Base-by-base conservation (phyloP, 2,329 filamentous ascomycete genomes). In the Anisogramma anomala region DNA sequence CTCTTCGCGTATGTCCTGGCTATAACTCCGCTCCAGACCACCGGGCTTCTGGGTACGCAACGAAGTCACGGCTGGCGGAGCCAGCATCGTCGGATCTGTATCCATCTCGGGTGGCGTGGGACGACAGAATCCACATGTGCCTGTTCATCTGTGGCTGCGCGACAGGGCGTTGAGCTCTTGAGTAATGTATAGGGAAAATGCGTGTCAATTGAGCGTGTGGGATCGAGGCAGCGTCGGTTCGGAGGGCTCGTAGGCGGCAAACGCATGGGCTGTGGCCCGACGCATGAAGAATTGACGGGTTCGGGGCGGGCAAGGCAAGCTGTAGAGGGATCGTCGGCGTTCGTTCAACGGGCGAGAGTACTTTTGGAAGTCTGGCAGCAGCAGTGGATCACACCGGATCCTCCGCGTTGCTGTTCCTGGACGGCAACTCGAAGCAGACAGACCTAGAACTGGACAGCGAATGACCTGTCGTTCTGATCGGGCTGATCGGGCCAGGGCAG, bases 1-100 rank as follows among this genome's bases (percentile, higher is more conserved):
- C 66, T 96, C 87, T 56, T 93, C 86, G 52, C 85, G 81, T 54
- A 96, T 95, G 59, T 94, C 81, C 62, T 87, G 79, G 63, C 84
- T 95, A 51, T 91, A 67, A 10, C 85, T 72, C 43, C 77, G 66
- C 58, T 76, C 71, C 76, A 80, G 79, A 36, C 60, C 56, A 45
- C 60, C 63, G 40, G 64, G 62, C 47, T 65, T 63, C 51, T 69
- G 64, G 37, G 63, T 65, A 49, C 72, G 64, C 42, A 78, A 63
- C 48, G 68, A 66, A 52, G 65, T 60, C 49, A 77, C 66, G 47
- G 66, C 69, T 46, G 70, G 72, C 47, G 71, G 71, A 36, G 69
- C 69, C 57, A 75, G 60, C 58, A 56, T 60, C 49, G 53, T 57
- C 31, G 58, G 56, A 54, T 61, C 54, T 48, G 55, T 57, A 36